phyloP scores from a whole-genome alignment of 306 rosid genomes.

The Urtica urens region DNA sequence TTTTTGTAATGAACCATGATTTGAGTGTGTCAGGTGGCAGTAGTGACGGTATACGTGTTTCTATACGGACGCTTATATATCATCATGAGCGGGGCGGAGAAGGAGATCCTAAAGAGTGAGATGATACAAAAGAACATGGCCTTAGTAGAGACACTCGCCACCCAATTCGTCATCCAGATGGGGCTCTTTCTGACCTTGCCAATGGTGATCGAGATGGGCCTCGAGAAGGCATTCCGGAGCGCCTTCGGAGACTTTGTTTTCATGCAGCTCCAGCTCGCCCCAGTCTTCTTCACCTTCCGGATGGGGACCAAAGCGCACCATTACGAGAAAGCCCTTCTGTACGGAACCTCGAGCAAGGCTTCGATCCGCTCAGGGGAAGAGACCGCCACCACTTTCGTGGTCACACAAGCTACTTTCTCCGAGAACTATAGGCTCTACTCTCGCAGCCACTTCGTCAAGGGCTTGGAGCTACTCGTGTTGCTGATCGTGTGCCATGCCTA shows the following conservation, averaged over 20 bases:
- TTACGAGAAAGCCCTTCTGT: slow-evolving; percentile 82
- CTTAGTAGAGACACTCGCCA: slow-evolving; percentile 83
- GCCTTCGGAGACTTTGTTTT: slow-evolving; percentile 86
- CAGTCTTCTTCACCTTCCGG: slow-evolving; percentile 93
- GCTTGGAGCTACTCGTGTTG: slow-evolving; percentile 68
- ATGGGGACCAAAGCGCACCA: slow-evolving; percentile 95
- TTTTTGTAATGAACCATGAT: no score
- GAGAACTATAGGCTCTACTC: slow-evolving; percentile 87
- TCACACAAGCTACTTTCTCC: slow-evolving; percentile 83
- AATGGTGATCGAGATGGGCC: slow-evolving; percentile 97
- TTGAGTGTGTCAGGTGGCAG: slow-evolving; percentile 87
- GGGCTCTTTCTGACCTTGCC: slow-evolving; percentile 77
- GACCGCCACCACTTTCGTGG: no score
- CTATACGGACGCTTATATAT: slow-evolving; percentile 81
- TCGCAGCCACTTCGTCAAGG: slow-evolving; percentile 90
- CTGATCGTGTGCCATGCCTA: slow-evolving; percentile 59
- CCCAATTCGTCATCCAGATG: slow-evolving; percentile 76
- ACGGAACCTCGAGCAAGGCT: slow-evolving; percentile 86
- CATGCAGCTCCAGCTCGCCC: slow-evolving; percentile 95
- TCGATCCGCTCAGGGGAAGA: slow-evolving; percentile 94
- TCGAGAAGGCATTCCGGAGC: slow-evolving; percentile 90
- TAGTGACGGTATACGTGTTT: slow-evolving; percentile 69
- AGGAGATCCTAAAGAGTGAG: slow-evolving; percentile 51
- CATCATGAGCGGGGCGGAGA: slow-evolving; percentile 93
- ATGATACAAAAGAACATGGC: slow-evolving; percentile 49